A percentile compares a stretch with the other conserved stretches of the same genome.
These are phyloP conservation scores for Aspergillus transmontanensis DNA, from an alignment of 2,329 filamentous ascomycete genomes.

Conservation along the genomic window DNA sequence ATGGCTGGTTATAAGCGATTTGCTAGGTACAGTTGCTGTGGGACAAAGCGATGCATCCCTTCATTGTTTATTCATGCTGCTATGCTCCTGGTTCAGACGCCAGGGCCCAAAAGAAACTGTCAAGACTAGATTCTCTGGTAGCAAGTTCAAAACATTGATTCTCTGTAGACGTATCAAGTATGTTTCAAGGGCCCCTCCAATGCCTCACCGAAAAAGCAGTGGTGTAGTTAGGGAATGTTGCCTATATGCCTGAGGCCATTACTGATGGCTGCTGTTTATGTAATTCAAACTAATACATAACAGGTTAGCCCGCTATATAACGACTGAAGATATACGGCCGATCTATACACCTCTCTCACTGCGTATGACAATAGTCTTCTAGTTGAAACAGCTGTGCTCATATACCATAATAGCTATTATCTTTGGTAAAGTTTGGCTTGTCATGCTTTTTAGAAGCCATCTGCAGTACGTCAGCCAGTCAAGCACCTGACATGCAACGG, in stretches of 20 bases:
- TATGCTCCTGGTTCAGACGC: background rate
- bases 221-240: background rate
- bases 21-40: background rate
- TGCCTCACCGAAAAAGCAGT: background rate
- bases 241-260: background rate
- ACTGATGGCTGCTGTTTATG: background rate
- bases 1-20: background rate
- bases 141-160: background rate
- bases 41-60: background rate
- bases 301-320: background rate
- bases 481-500: no score
- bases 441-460: no score
- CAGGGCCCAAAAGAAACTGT: background rate
- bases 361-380: no score
- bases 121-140: background rate
- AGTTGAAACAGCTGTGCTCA: no score
- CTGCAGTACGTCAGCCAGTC: no score
- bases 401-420: no score
- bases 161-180: background rate
- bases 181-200: background rate
- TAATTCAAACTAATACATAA: background rate
- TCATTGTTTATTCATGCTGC: background rate
- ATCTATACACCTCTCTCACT: no score
- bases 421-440: no score
- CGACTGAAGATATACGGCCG: background rate